Conservation (phyloP, 768 basidiomycete genomes). For the Lactarius hatsudake region DNA sequence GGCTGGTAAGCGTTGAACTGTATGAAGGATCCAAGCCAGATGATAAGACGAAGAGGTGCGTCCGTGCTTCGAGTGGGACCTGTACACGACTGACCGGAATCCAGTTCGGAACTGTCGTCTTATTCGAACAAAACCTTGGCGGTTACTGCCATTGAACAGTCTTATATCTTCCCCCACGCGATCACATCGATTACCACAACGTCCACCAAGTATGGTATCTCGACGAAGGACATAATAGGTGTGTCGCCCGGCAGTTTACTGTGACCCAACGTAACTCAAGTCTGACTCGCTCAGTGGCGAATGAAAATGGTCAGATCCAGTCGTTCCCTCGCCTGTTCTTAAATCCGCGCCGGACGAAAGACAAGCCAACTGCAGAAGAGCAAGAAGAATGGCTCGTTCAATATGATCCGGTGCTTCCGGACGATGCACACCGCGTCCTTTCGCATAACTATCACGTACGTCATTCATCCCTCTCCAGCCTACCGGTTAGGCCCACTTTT, state of each 20-base stretch:
- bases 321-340: constrained; percentile 69
- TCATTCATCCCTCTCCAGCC: constrained; percentile 7
- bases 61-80: not conserved
- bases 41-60: constrained; percentile 71
- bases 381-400: constrained; percentile 81
- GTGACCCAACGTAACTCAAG: not conserved
- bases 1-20: constrained; percentile 80
- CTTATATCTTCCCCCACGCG: constrained; percentile 66
- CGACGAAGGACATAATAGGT: constrained; percentile 85
- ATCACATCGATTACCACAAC: constrained; percentile 73
- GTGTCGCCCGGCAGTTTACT: constrained; percentile 31
- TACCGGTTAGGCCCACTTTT: not conserved
- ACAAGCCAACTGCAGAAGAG: constrained; percentile 73
- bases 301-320: constrained; percentile 66
- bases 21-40: constrained; percentile 75
- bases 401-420: constrained; percentile 76
- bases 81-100: not conserved
- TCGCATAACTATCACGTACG: constrained; percentile 56
- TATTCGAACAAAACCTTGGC: constrained; percentile 52
- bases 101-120: constrained; percentile 53
- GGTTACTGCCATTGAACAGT: constrained; percentile 60
- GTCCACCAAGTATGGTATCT: constrained; percentile 84
- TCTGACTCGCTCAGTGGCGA: constrained; percentile 58
- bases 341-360: constrained; percentile 79
- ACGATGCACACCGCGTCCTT: constrained; percentile 59